phyloP scores from a whole-genome alignment of 2,329 filamentous ascomycete genomes.

The Fusarium sp. region DNA sequence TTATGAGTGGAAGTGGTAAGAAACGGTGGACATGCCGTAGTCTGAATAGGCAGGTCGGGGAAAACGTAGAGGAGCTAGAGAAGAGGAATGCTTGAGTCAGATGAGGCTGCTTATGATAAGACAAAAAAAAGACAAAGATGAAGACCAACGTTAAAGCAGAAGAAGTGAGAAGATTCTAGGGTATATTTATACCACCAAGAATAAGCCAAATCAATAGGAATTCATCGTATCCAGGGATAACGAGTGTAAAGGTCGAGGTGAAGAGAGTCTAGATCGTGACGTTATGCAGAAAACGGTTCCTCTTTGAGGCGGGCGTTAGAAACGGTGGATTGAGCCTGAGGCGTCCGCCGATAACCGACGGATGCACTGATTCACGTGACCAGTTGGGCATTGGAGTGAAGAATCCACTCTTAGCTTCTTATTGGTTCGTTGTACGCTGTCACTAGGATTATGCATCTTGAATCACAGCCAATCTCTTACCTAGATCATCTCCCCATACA shows the following conservation, averaged over 20 bases:
- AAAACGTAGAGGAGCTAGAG: conserved; percentile 10
- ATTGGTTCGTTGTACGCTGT: conserved; percentile 30
- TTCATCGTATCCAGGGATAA: not conserved
- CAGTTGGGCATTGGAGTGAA: conserved; percentile 3
- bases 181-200: not conserved
- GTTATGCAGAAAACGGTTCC: conserved; percentile 27
- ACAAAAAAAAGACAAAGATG: not conserved
- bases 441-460: conserved; percentile 34
- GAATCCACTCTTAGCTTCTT: conserved; percentile 2
- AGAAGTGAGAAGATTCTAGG: conserved; percentile 1
- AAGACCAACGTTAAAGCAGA: not conserved
- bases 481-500: conserved; percentile 18
- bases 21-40: conserved; percentile 19
- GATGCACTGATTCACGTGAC: conserved; percentile 37
- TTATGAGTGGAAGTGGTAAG: conserved; percentile 11
- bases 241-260: not conserved
- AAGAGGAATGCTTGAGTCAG: conserved; percentile 19
- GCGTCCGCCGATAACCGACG: conserved; percentile 15
- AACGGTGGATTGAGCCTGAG: conserved; percentile 6
- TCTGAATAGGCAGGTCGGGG: conserved; percentile 40
- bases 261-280: conserved; percentile 10
- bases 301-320: conserved; percentile 24
- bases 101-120: conserved; percentile 4
- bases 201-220: not conserved
- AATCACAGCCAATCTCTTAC: conserved; percentile 37